Percentiles rank a stretch among this genome's conserved stretches.
These are phyloP conservation scores for Wickerhamiella domercqiae DNA, from an alignment of 805 yeast genomes.

Conservation along the genomic window DNA sequence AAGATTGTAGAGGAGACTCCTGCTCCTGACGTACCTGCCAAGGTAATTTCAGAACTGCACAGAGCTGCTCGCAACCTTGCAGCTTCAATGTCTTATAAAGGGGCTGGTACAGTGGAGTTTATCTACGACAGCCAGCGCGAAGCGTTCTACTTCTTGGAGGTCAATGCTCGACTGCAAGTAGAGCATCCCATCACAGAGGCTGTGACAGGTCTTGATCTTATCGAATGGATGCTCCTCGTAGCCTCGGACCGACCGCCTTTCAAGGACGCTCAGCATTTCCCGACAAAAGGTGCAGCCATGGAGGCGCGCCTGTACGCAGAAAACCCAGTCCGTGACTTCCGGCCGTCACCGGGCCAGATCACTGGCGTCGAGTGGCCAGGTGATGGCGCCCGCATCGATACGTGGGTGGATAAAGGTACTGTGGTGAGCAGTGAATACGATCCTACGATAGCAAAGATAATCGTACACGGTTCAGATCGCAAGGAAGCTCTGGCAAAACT, in stretches of 20 bases:
- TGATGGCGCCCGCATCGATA: constrained; percentile 83
- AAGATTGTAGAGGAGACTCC: constrained; percentile 96
- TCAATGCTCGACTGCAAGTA: constrained; percentile 90
- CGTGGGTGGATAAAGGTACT: constrained; percentile 88
- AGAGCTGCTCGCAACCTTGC: constrained; percentile 75
- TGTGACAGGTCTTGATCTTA: constrained; percentile 88
- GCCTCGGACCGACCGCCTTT: constrained; percentile 86
- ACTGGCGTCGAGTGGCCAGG: constrained; percentile 77
- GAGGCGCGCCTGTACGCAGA: constrained; percentile 96
- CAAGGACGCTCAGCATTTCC: constrained; percentile 34
- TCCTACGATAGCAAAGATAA: constrained; percentile 90
- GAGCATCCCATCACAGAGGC: constrained; percentile 95
- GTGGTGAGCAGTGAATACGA: constrained; percentile 83
- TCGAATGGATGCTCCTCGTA: constrained; percentile 89
- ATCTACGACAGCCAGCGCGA: constrained; percentile 77
- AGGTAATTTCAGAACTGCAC: constrained; percentile 61
- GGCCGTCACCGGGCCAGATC: constrained; percentile 92
- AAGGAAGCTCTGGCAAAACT: constrained; percentile 66
- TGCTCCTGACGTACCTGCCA: constrained; percentile 80
- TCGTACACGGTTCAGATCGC: constrained; percentile 84
- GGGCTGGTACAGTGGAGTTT: constrained; percentile 96
- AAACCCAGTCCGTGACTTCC: constrained; percentile 86
- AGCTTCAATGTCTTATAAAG: constrained; percentile 69
- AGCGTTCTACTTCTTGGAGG: constrained; percentile 88
- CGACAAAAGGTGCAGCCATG: constrained; percentile 79